Percentiles rank a stretch among this genome's conserved stretches.
Conservation (phyloP, 1,139 yeast species). For the Zygoascus sp. region DNA sequence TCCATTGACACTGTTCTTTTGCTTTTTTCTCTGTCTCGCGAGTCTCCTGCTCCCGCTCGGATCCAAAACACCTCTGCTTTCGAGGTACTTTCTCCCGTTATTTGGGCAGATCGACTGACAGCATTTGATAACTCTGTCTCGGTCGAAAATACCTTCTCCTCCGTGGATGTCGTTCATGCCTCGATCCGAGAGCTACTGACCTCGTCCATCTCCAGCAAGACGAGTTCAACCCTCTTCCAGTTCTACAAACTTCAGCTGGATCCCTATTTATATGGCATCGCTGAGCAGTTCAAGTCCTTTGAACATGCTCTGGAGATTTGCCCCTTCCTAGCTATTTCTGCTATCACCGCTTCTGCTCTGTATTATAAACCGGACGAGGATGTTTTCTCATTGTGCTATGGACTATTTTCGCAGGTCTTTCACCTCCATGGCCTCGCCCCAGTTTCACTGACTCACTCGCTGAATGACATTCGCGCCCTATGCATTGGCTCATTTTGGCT, state of each 20-base stretch:
- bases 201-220: background rate
- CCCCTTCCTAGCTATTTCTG: slow-evolving; percentile 10
- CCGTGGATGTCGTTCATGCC: background rate
- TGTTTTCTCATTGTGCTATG: slow-evolving; percentile 11
- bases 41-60: background rate
- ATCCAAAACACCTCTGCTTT: background rate
- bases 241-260: slow-evolving; percentile 12
- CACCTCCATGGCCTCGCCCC: background rate
- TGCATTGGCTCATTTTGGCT: slow-evolving; percentile 15
- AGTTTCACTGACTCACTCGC: slow-evolving; percentile 6
- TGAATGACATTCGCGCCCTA: slow-evolving; percentile 13
- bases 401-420: background rate
- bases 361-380: slow-evolving; percentile 5
- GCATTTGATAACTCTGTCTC: background rate
- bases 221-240: slow-evolving; percentile 7
- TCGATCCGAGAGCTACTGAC: background rate
- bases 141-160: background rate
- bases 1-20: background rate
- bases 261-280: slow-evolving; percentile 13
- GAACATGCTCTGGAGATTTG: slow-evolving; percentile 8
- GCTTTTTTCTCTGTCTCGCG: background rate
- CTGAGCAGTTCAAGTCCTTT: slow-evolving; percentile 9
- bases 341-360: slow-evolving; percentile 11
- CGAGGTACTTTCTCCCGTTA: background rate
- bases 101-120: background rate